Conservation (phyloP, 1,284 basidiomycete genomes). For the Pisolithus thermaeus region DNA sequence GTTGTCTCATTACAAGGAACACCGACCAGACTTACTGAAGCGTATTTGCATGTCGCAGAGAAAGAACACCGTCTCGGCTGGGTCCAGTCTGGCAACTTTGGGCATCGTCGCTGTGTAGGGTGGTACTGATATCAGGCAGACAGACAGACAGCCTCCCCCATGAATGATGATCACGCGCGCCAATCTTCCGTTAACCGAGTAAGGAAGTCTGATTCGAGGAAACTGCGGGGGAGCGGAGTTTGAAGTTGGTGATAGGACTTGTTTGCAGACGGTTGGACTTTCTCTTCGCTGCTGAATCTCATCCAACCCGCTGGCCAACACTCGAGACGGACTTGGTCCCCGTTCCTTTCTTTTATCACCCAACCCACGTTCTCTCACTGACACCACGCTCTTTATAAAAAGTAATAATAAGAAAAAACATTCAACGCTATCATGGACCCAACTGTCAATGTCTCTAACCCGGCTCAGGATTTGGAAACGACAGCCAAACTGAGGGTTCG, state of each 20-base stretch:
- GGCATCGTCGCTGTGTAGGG: slow-evolving; percentile 16
- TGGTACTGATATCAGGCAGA: too few relatives aligned
- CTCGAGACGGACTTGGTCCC: slow-evolving; percentile 23
- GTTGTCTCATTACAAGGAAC: background rate
- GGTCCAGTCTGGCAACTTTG: slow-evolving; percentile 35
- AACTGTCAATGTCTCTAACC: slow-evolving; percentile 4
- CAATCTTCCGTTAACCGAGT: background rate
- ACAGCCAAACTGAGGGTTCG: slow-evolving; percentile 43
- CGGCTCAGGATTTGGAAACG: slow-evolving; percentile 28
- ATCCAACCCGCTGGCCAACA: slow-evolving; percentile 11
- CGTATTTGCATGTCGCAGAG: slow-evolving; percentile 76
- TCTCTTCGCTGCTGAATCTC: slow-evolving; percentile 21
- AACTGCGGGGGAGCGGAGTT: slow-evolving; percentile 14
- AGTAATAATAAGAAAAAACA: background rate
- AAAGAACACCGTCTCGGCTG: slow-evolving; percentile 57
- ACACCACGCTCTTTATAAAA: slow-evolving; percentile 34
- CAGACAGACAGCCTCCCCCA: too few relatives aligned
- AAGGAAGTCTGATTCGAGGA: background rate
- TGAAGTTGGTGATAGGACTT: slow-evolving; percentile 10
- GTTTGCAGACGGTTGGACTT: slow-evolving; percentile 15
- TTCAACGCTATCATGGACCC: slow-evolving; percentile 18
- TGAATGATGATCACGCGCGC: too few relatives aligned
- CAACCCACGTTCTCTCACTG: slow-evolving; percentile 27
- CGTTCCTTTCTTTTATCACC: slow-evolving; percentile 27
- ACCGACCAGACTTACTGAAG: slow-evolving; percentile 50